Base-by-base conservation (phyloP, 768 basidiomycete species). In the Hygrophoropsis aurantiaca region DNA sequence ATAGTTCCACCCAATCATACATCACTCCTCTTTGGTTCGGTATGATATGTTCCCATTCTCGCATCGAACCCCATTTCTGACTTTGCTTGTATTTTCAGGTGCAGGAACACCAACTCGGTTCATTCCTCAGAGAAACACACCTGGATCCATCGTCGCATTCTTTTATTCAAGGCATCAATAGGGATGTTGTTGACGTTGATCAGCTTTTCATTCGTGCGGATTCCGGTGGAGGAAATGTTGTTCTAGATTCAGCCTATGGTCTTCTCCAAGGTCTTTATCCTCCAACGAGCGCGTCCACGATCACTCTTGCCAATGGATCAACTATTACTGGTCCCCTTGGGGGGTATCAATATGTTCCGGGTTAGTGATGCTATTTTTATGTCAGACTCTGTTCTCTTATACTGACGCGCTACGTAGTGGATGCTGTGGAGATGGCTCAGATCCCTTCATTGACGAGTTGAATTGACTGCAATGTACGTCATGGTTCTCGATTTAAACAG, bases 181-280 rank as follows among this genome's bases (percentile, higher is more conserved):
- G 75, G 27, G 80, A 87, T 59, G 69, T 90, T 44, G 85, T 79
- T 23, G 74, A 87, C 69, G 77, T 85, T 55, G 75, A 72, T 54
- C 79, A 89, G 64, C 74, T 92, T 49, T 82, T 79, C 54, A 77
- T 87, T 44, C 83, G 82, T 50, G 87, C 87, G 58, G 90, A 92
- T 67, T 81, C 83, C 40, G 89, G 89, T 37, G 83, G 83, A 66
- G 90, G 90, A 42, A 76, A 81, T 19, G 83, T 85, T 38, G 87
- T 90, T 53, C 85, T 88, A 67, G 87, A 93, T 74, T 86, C 86
- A 7, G 83, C 89, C 15, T 84, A 83, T 43, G 86, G 87, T 9
- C 70, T 88, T 40, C 74, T 87, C 34, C 88, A 90, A 62, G 86
- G 87, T 16, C 72, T 90, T 40, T 87, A 82, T 74, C 87, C 87